Evolutionary conservation across 2,329 filamentous ascomycete species (phyloP), one percentile per base, ranked within the genome.

Genomic region (Hypoxylon sp.): DNA sequence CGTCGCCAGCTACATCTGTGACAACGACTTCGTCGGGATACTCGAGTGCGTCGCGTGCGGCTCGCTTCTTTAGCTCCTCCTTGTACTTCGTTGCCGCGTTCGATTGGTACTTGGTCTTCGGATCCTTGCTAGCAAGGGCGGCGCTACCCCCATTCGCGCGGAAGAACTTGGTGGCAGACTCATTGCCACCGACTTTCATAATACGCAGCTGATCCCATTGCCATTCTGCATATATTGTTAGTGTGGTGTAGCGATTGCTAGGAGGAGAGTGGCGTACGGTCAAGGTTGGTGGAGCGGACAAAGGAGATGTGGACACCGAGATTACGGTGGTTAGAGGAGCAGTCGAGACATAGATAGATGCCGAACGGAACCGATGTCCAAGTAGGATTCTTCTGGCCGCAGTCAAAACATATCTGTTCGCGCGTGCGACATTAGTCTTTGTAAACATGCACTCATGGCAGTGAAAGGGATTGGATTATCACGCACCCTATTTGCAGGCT

Each of bases 291-390:
- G 67, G 95, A 98, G 76, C 96, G 91, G 75, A 99, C 96, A 84
- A 99, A 99, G 74, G 95, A 97, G 81, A 99, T 97, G 82, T 99
- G 96, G 66, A 98, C 95, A 80, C 96, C 96, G 75, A 99, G 90
- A 81, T 98, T 98, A 74, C 96, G 91, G 81, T 99, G 96, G 80
- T 97, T 94, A 61, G 95, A 91, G 43, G 95, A 97, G 83, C 96
- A 99, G 82, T 99, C 96, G 75, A 99, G 90, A 78, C 96, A 99
- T 21, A 99, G 89, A 79, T 98, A 99, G 79, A 99, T 98, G 77
- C 93, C 96, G 70, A 99, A 94, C 9, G 95, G 94, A 30, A 97
- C 94, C 5, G 95, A 98, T 6, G 94, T 97, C 96, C 96, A 99
- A 63, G 96, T 98, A 68, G 96, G 96, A 78, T 97, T 97, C 83